Evolutionary conservation across 352 stramenopile genomes (phyloP).

Genomic region (Globisporangium takayamanum): DNA sequence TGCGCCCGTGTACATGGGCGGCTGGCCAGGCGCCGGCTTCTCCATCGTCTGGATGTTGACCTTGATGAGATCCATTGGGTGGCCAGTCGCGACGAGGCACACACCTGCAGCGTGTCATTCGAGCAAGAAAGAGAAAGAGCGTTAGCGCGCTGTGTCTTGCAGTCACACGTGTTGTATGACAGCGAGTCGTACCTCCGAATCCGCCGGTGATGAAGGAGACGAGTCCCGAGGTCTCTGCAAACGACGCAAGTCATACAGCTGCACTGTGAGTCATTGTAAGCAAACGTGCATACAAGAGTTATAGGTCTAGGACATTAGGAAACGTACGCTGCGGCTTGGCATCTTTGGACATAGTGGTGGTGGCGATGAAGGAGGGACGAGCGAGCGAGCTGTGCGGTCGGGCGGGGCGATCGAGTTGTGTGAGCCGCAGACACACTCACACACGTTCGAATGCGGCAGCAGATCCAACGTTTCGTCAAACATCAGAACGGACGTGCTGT

Average conservation of each 20-base stretch:
- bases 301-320: not conserved
- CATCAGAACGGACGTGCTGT: slow-evolving; percentile 1
- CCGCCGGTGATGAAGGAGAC: slow-evolving; percentile 94
- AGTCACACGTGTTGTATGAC: not conserved
- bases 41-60: slow-evolving; percentile 91
- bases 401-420: slow-evolving; percentile 9
- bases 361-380: slow-evolving; percentile 10
- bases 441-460: slow-evolving; percentile 25
- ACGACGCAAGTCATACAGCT: not conserved
- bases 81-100: slow-evolving; percentile 90
- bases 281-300: too few relatives aligned
- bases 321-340: slow-evolving; percentile 13
- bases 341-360: not conserved
- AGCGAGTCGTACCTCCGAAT: slow-evolving; percentile 69
- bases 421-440: not conserved
- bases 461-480: slow-evolving; percentile 37
- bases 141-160: too few relatives aligned
- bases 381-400: not conserved
- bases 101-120: slow-evolving; percentile 38
- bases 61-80: slow-evolving; percentile 96
- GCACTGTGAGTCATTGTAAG: not conserved
- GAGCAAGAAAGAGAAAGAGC: not conserved
- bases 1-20: slow-evolving; percentile 74
- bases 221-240: slow-evolving; percentile 68
- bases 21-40: slow-evolving; percentile 52